Percentiles rank a stretch among this genome's conserved stretches.
These are phyloP conservation scores for Xylaria sp. DNA, from an alignment of 2,329 filamentous ascomycete species.

Conservation along the genomic window DNA sequence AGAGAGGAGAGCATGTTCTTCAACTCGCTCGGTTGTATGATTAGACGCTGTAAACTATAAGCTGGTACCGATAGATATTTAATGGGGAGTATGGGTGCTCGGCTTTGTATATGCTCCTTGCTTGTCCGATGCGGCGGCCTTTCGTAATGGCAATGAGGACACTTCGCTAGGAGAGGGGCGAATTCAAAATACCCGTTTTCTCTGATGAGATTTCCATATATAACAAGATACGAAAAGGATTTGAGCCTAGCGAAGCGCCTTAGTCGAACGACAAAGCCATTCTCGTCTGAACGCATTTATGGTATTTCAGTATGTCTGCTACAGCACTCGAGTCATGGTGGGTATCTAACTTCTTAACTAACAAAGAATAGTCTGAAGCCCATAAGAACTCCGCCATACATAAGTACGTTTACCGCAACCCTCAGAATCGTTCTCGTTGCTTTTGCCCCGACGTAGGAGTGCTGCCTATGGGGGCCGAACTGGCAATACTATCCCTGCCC, in stretches of 20 bases:
- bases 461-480: slow-evolving; percentile 31
- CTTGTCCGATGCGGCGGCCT: background rate
- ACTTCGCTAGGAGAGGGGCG: background rate
- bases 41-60: background rate
- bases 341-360: slow-evolving; percentile 19
- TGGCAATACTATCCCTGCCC: slow-evolving; percentile 27
- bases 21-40: slow-evolving; percentile 3
- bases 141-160: background rate
- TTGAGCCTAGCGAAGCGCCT: background rate
- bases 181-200: background rate
- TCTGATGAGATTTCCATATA: background rate
- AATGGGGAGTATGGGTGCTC: background rate
- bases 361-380: slow-evolving; percentile 4
- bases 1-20: background rate
- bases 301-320: background rate
- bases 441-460: slow-evolving; percentile 41
- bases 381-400: slow-evolving; percentile 19
- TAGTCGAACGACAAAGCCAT: no score
- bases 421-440: slow-evolving; percentile 4
- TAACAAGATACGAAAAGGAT: background rate
- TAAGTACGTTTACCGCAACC: background rate
- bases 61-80: background rate
- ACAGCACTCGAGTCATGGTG: background rate
- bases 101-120: background rate
- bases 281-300: background rate